These are phyloP conservation scores for Cystobasidium slooffiae DNA, from an alignment of 1,284 basidiomycete genomes.

Conservation along the genomic window DNA sequence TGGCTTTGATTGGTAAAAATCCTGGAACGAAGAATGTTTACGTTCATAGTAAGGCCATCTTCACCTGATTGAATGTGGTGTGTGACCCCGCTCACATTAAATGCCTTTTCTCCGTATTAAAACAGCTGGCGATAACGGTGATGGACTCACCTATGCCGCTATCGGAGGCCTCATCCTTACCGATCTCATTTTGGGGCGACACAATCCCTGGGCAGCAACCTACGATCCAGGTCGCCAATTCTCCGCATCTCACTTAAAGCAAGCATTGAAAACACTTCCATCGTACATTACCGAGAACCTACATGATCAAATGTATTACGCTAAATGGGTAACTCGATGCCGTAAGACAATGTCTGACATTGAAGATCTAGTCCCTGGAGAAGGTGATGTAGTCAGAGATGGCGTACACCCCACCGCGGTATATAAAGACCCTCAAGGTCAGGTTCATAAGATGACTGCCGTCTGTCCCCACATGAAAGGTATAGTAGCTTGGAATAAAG, in stretches of 20 bases:
- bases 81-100: background rate
- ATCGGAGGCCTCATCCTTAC: slow-evolving; percentile 9
- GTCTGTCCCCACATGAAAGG: slow-evolving; percentile 28
- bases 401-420: slow-evolving; percentile 24
- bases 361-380: slow-evolving; percentile 28
- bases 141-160: slow-evolving; percentile 23
- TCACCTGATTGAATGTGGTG: background rate
- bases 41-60: slow-evolving; percentile 16
- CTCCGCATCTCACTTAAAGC: slow-evolving; percentile 11
- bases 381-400: slow-evolving; percentile 31
- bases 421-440: slow-evolving; percentile 28
- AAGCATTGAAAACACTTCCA: slow-evolving; percentile 18
- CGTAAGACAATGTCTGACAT: slow-evolving; percentile 29
- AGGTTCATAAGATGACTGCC: slow-evolving; percentile 27
- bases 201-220: slow-evolving; percentile 13
- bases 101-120: background rate
- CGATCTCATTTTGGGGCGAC: slow-evolving; percentile 17
- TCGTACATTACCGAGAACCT: slow-evolving; percentile 14
- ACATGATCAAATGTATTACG: slow-evolving; percentile 25
- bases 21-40: slow-evolving; percentile 28
- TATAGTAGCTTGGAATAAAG: slow-evolving; percentile 19
- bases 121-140: slow-evolving; percentile 20
- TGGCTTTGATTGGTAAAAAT: slow-evolving; percentile 22
- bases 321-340: slow-evolving; percentile 24
- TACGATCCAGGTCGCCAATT: slow-evolving; percentile 27